A percentile compares a stretch with the other conserved stretches of the same genome.
Evolutionary conservation across 345 rosid genomes (phyloP).

Genomic region (Rhodamnia argentea): DNA sequence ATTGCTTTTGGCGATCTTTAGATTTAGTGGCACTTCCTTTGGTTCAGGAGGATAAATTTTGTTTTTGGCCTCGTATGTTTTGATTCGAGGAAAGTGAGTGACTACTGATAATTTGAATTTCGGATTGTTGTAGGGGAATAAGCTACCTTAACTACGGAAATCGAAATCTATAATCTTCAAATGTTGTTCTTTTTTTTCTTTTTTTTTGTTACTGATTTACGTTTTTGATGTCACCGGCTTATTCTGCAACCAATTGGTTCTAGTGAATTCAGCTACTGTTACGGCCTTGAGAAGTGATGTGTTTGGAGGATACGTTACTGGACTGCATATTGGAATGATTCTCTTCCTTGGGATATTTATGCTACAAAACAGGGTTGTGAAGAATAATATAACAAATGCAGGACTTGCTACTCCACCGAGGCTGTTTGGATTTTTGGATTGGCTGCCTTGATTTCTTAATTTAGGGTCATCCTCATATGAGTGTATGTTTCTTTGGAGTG

Average conservation of each 20-base stretch:
- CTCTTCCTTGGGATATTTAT: background rate
- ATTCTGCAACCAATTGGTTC: background rate
- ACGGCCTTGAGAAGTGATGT: background rate
- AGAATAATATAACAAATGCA: background rate
- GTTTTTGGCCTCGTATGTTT: background rate
- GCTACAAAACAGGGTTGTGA: background rate
- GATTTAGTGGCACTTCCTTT: background rate
- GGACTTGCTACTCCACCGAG: background rate
- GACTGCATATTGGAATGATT: background rate
- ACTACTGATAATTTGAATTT: background rate
- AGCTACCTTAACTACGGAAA: background rate
- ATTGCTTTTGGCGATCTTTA: background rate
- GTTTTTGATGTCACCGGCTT: background rate
- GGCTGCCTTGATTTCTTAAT: background rate
- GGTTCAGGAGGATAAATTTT: background rate
- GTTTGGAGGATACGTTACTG: background rate
- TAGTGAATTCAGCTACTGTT: background rate
- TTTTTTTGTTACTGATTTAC: background rate
- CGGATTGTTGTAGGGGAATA: background rate
- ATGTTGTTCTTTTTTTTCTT: background rate
- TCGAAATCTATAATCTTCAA: background rate
- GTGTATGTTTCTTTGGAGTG: background rate
- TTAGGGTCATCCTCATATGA: background rate
- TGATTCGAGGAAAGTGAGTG: background rate
- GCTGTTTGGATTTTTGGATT: background rate